A percentile compares a stretch with the other conserved stretches of the same genome.
Evolutionary conservation across 2,329 filamentous ascomycete genomes (phyloP).

Genomic region (Fusarium camptoceras): DNA sequence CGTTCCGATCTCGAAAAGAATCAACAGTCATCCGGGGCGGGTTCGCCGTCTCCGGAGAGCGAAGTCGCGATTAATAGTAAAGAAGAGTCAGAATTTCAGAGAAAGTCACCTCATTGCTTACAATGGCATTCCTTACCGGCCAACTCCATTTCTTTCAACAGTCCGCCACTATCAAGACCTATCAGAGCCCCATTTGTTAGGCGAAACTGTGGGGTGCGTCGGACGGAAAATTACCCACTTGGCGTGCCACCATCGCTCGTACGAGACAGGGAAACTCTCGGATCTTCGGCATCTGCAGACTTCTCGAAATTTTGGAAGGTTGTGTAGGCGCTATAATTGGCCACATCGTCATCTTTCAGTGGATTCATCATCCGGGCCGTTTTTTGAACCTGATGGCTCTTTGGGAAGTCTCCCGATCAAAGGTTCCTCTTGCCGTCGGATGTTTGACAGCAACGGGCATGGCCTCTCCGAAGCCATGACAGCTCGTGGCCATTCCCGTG

Average conservation of each 20-base stretch:
- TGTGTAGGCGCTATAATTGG: background rate
- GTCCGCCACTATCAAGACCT: slow-evolving; percentile 14
- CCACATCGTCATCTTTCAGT: slow-evolving; percentile 8
- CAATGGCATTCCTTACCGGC: background rate
- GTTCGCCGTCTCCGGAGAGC: slow-evolving; percentile 21
- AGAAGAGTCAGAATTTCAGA: background rate
- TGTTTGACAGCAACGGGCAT: slow-evolving; percentile 35
- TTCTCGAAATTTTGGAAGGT: slow-evolving; percentile 43
- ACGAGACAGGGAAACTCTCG: slow-evolving; percentile 36
- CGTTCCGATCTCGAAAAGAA: background rate
- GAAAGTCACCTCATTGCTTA: slow-evolving; percentile 4
- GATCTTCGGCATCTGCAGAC: slow-evolving; percentile 42
- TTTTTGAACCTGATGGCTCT: background rate
- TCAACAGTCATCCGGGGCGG: slow-evolving; percentile 10
- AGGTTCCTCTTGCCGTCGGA: slow-evolving; percentile 39
- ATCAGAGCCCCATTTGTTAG: slow-evolving; percentile 13
- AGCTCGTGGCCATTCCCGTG: slow-evolving; percentile 6
- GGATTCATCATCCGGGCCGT: slow-evolving; percentile 37
- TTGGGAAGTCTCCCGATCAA: slow-evolving; percentile 14
- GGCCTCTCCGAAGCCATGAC: slow-evolving; percentile 9
- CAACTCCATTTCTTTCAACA: background rate
- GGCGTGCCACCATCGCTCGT: slow-evolving; percentile 31
- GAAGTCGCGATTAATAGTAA: slow-evolving; percentile 1
- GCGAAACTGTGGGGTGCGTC: slow-evolving; percentile 27
- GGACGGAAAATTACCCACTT: slow-evolving; percentile 16